Evolutionary conservation across 208 protist genomes (phyloP).

Genomic region (Acanthamoeba triangularis): DNA sequence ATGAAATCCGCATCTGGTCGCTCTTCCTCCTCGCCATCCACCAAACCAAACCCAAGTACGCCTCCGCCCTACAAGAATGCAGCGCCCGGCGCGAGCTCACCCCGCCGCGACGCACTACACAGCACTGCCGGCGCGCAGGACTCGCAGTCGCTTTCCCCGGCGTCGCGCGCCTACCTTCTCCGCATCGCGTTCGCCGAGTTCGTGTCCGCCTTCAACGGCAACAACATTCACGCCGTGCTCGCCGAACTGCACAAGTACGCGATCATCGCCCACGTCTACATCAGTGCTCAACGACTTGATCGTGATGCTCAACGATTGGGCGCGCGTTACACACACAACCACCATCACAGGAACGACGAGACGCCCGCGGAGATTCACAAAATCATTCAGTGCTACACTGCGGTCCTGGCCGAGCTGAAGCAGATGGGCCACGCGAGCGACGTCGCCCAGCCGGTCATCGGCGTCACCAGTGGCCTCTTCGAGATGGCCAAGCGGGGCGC

Average conservation of each 20-base stretch:
- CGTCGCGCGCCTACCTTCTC: slow-evolving; percentile 48
- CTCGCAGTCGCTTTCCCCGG: slow-evolving; percentile 48
- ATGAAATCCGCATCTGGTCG: slow-evolving; percentile 71
- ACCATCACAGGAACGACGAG: slow-evolving; percentile 38
- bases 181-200: slow-evolving; percentile 72
- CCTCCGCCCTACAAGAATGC: too few species aligned
- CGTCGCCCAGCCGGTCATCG: slow-evolving; percentile 13
- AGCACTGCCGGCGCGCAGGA: not conserved
- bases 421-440: slow-evolving; percentile 2
- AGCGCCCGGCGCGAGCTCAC: too few species aligned
- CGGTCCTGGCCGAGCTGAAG: slow-evolving; percentile 36
- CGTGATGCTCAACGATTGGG: not conserved
- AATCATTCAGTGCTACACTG: slow-evolving; percentile 39
- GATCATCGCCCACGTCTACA: not conserved
- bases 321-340: not conserved
- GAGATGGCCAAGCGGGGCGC: not conserved
- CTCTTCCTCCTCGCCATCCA: slow-evolving; percentile 58
- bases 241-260: slow-evolving; percentile 45
- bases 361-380: slow-evolving; percentile 39
- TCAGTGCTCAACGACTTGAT: not conserved
- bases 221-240: slow-evolving; percentile 68
- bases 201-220: slow-evolving; percentile 44
- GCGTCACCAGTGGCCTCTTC: slow-evolving; percentile 55
- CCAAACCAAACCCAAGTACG: slow-evolving; percentile 63
- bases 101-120: not conserved